phyloP scores from a whole-genome alignment of 2,329 filamentous ascomycete genomes.

The Bertia moriformis region DNA sequence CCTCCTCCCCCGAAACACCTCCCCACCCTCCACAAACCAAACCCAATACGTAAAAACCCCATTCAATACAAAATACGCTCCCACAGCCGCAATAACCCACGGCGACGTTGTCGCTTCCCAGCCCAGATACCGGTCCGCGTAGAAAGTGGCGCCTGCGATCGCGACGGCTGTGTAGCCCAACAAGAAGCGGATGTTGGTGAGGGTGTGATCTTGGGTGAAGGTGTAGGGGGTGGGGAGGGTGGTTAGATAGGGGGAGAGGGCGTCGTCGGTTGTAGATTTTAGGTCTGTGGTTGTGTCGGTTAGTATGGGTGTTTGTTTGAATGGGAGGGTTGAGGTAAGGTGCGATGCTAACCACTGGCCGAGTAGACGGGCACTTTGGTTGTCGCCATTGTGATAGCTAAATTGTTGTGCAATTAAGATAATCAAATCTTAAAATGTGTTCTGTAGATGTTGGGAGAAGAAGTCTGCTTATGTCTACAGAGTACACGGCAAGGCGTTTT shows the following conservation, averaged over 20 bases:
- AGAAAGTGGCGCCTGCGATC: not conserved
- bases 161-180: not conserved
- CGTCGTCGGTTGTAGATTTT: not conserved
- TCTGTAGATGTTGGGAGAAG: too few relatives aligned
- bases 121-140: not conserved
- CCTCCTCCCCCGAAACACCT: not conserved
- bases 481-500: not conserved
- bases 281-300: not conserved
- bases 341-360: not conserved
- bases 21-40: not conserved
- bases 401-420: not conserved
- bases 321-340: slow-evolving; percentile 1
- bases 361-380: slow-evolving; percentile 1
- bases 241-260: not conserved
- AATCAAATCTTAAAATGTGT: too few relatives aligned
- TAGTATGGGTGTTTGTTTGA: not conserved
- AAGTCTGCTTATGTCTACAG: too few relatives aligned
- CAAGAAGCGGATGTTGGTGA: not conserved
- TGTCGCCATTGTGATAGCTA: not conserved
- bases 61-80: not conserved
- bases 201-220: not conserved
- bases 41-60: not conserved
- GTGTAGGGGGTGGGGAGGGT: not conserved
- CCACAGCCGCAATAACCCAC: not conserved
- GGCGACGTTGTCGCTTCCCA: slow-evolving; percentile 1